Base-by-base conservation (phyloP, 1,284 basidiomycete species). In the Pseudozyma flocculosa region DNA sequence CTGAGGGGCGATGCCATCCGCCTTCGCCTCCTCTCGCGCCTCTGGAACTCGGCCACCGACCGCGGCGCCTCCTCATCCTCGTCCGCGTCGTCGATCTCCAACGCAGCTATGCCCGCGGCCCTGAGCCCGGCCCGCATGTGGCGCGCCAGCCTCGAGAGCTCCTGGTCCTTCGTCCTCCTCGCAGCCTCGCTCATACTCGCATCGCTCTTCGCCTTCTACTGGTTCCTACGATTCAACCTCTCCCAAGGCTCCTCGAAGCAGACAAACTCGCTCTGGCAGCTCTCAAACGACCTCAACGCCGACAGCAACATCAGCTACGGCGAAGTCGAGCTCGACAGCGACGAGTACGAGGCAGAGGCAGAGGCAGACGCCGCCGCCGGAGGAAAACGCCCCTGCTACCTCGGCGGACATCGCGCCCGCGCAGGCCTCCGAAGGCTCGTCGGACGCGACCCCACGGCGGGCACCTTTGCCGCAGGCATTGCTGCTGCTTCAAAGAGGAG, bases 301-400 rank as follows among this genome's bases (percentile, higher is more conserved):
- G 48, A 50, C 21, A 24, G 42, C 10, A 22, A 40, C 44, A 45
- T 53, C 43, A 34, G 39, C n/a, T 30, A 34, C 13, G 53, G 45
- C 26, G 51, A 58, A 22, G 34, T 44, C 14, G 51, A 61, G 36
- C 61, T 55, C 19, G 60, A 55, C 38, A 56, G 53, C 41, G 69
- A 69, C 44, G 56, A 61, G 23, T 61, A 61, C 43, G 54, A 62
- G 26, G 54, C 59, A 19, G 67, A 72, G 23, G 45, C 61, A 11
- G 53, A 66, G 14, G 47, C 48, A 8, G 23, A 37, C 18, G n/a
- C n/a, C n/a, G n/a, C n/a, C n/a, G n/a, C n/a, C n/a, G n/a, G n/a
- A n/a, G n/a, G n/a, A n/a, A 47, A 42, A 4, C 36, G 43, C 0
- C 23, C 26, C n/a, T 47, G 55, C 18, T 63, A 52, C 40, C 32